Evolutionary conservation across 768 basidiomycete genomes (phyloP), one percentile per base, ranked within the genome.

Genomic region (Calocera cornea): DNA sequence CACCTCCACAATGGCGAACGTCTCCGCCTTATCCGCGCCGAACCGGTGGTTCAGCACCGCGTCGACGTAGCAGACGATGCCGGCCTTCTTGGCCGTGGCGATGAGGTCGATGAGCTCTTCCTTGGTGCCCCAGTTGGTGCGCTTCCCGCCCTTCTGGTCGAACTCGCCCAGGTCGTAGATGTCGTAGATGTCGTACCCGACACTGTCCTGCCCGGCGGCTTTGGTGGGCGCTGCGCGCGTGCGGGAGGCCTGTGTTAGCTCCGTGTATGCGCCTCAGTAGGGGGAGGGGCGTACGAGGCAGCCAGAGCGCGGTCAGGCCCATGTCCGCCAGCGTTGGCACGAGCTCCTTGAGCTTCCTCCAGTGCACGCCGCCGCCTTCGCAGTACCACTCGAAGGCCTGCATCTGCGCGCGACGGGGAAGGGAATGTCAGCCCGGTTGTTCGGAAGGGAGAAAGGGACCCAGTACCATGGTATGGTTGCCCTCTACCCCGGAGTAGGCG

Each of bases 41-140:
- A 92, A 78, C 78, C 93, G 90, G 72, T 91, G 89, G 76, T 95
- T 95, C 68, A 97, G 80, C 2, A 97, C 90, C 0, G 92, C 92
- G 71, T 95, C 93, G 63, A 94, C 86, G 29, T 92, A 77, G 40
- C 92, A 82, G 69, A 88, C 86, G 19, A 97, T 83, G 3, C 86
- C 86, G 70, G 84, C 82, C 68, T 82, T 77, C 71, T 81, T 82
- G 1, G 93, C 93, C n/a, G 78, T 76, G 68, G 81, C 78, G 72
- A 88, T 88, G 27, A 90, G 90, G 12, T 78, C 72, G 1, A 92
- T 73, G 31, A 94, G 82, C 68, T 95, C 88, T 33, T 90, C 84
- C 71, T 86, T 88, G 14, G 88, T 87, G 27, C 94, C 94, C 92
- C 93, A 97, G 68, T 92, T 83, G 0, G 94, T 95, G 17, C 79